Percentiles rank a stretch among this genome's conserved stretches.
phyloP scores from a whole-genome alignment of 345 rosid species.

The rapeseed (Brassica napus) region Da-Ae NC_063441.1:8605001-8605500 shows the following conservation, averaged over 20 bases:
- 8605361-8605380: not conserved
- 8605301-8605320: not conserved
- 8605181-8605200: not conserved
- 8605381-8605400: not conserved
- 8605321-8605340: not conserved
- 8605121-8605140: too few relatives aligned
- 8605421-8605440: not conserved
- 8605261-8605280: not conserved
- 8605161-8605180: not conserved
- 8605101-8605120: too few relatives aligned
- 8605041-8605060: too few relatives aligned
- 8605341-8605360: not conserved
- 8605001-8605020: too few relatives aligned
- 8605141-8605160: not conserved
- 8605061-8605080: too few relatives aligned
- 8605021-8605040: too few relatives aligned
- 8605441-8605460: not conserved
- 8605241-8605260: not conserved
- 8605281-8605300: not conserved
- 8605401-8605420: not conserved
- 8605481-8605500: not conserved
- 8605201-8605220: not conserved
- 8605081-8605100: too few relatives aligned
- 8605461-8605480: not conserved
- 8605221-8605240: not conserved